These are phyloP conservation scores for Mucor plumbeus DNA, from an alignment of 371 early-diverging fungal genomes.

Conservation along the genomic window DNA sequence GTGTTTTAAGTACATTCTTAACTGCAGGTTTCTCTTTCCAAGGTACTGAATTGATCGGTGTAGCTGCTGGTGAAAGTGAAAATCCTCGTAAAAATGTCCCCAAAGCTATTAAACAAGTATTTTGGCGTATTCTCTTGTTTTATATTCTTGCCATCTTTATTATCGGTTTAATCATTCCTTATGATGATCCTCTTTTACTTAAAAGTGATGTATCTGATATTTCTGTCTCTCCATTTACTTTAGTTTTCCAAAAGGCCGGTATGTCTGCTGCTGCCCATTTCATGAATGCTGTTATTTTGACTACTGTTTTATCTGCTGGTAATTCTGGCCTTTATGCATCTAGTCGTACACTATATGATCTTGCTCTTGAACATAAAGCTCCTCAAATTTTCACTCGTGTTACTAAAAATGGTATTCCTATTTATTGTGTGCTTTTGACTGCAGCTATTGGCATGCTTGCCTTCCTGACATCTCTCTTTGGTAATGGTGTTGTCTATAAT, in stretches of 20 bases:
- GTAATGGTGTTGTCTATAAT: slow-evolving; percentile 53
- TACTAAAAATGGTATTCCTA: slow-evolving; percentile 57
- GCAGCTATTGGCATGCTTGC: slow-evolving; percentile 58
- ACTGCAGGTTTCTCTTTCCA: slow-evolving; percentile 91
- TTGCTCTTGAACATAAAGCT: slow-evolving; percentile 67
- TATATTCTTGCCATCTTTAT: slow-evolving; percentile 69
- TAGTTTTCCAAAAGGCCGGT: slow-evolving; percentile 68
- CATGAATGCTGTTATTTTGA: slow-evolving; percentile 53
- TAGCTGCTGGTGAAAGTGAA: slow-evolving; percentile 77
- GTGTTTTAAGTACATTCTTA: slow-evolving; percentile 61
- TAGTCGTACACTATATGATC: slow-evolving; percentile 65
- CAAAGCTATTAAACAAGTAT: slow-evolving; percentile 46
- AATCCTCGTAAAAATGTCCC: slow-evolving; percentile 77
- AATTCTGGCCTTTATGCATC: slow-evolving; percentile 77
- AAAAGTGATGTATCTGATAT: slow-evolving; percentile 50
- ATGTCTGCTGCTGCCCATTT: slow-evolving; percentile 44
- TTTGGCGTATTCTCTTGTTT: slow-evolving; percentile 68
- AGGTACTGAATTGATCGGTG: slow-evolving; percentile 81
- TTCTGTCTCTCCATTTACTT: slow-evolving; percentile 71
- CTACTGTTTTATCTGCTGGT: slow-evolving; percentile 70
- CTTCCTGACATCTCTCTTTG: slow-evolving; percentile 57
- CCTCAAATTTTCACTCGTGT: slow-evolving; percentile 50
- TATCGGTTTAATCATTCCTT: slow-evolving; percentile 73
- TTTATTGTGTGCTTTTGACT: slow-evolving; percentile 59
- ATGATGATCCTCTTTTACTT: slow-evolving; percentile 59